phyloP scores from a whole-genome alignment of 768 basidiomycete genomes.

The Mycena haematopus region DNA sequence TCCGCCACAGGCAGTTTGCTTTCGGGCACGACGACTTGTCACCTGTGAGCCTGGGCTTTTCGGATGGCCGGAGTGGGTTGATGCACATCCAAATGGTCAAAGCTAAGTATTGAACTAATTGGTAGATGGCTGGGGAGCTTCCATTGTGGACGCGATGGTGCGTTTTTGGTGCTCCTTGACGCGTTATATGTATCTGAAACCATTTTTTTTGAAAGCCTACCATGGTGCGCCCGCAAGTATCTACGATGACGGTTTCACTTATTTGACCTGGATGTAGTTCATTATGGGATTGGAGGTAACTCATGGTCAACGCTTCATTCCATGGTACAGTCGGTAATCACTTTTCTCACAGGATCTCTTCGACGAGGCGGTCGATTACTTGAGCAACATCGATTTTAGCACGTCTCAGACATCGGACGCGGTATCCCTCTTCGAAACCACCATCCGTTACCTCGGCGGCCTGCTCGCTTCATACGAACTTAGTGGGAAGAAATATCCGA shows the following conservation, averaged over 20 bases:
- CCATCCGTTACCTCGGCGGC: slow-evolving; percentile 75
- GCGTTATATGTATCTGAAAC: not conserved
- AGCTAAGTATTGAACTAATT: not conserved
- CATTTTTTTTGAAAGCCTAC: slow-evolving; percentile 3
- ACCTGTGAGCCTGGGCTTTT: slow-evolving; percentile 13
- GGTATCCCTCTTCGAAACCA: slow-evolving; percentile 70
- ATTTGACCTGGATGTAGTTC: not conserved
- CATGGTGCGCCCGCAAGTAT: slow-evolving; percentile 2
- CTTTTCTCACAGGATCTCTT: slow-evolving; percentile 52
- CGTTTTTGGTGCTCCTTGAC: not conserved
- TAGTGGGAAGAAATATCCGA: slow-evolving; percentile 54
- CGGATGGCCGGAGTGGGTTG: slow-evolving; percentile 17
- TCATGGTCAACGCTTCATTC: too few species aligned
- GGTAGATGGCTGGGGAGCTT: slow-evolving; percentile 21
- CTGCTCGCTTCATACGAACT: slow-evolving; percentile 75
- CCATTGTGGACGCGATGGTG: slow-evolving; percentile 22
- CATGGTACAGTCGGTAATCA: not conserved
- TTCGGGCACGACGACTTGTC: slow-evolving; percentile 22
- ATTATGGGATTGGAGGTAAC: slow-evolving; percentile 20
- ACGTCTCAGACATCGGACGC: slow-evolving; percentile 51
- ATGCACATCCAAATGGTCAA: not conserved
- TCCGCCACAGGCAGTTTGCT: slow-evolving; percentile 11
- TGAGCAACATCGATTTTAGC: slow-evolving; percentile 62
- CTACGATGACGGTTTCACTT: not conserved
- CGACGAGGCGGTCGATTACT: slow-evolving; percentile 59